These are phyloP conservation scores for Venturia nashicola DNA, from an alignment of 2,329 filamentous ascomycete species.

Conservation along the genomic window DNA sequence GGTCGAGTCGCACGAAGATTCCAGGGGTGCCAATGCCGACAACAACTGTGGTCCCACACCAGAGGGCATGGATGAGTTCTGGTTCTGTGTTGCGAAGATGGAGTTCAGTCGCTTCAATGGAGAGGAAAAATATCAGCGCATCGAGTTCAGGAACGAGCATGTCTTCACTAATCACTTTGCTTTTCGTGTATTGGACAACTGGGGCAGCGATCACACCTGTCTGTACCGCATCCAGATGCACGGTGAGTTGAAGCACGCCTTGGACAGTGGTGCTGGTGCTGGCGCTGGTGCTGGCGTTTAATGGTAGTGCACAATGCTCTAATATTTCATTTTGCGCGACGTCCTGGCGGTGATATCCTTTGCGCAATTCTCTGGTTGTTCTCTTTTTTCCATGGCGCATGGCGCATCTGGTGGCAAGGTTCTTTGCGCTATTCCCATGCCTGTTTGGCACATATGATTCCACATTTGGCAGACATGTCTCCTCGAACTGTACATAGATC, in stretches of 20 bases:
- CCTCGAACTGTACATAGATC: background rate
- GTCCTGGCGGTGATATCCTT: background rate
- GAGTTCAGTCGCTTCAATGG: background rate
- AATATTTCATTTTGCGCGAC: background rate
- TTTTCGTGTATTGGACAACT: constrained; percentile 30
- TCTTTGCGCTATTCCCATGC: background rate
- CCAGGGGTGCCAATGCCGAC: background rate
- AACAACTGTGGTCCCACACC: background rate
- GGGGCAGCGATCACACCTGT: constrained; percentile 32
- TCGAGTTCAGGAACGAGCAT: background rate
- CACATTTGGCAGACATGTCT: background rate
- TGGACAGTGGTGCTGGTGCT: background rate
- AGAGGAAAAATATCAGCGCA: background rate
- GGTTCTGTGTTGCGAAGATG: constrained; percentile 1
- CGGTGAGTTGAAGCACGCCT: constrained; percentile 15
- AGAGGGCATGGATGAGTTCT: background rate
- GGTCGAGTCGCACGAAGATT: constrained; percentile 20
- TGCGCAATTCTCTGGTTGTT: background rate
- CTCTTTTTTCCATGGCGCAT: no score
- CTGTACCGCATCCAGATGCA: constrained; percentile 34
- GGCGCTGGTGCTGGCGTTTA: background rate
- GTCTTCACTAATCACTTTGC: constrained; percentile 13
- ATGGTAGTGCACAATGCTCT: background rate
- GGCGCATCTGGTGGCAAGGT: no score
- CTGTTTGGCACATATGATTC: background rate